phyloP scores from a whole-genome alignment of 805 yeast species.

The Saturnispora saitoi region DNA sequence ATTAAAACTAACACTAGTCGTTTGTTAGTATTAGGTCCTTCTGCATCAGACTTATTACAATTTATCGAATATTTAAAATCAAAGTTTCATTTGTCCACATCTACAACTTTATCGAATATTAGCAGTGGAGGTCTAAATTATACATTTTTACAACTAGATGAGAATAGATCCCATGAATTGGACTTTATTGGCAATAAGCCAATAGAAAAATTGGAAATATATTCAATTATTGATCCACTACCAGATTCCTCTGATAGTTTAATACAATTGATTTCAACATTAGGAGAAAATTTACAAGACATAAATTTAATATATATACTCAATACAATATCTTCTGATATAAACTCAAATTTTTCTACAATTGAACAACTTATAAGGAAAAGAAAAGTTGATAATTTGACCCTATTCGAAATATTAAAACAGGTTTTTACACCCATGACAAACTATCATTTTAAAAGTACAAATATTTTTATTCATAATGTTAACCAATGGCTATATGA shows the following conservation, averaged over 20 bases:
- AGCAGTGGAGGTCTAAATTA: slow-evolving; percentile 6
- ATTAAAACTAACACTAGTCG: not conserved
- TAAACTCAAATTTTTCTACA: not conserved
- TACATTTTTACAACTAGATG: not conserved
- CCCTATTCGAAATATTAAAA: not conserved
- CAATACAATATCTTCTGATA: not conserved
- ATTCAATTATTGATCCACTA: slow-evolving; percentile 3
- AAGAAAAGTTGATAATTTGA: not conserved
- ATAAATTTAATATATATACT: not conserved
- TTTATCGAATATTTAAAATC: not conserved
- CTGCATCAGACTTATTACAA: not conserved
- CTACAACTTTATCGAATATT: not conserved
- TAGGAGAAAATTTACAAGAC: not conserved
- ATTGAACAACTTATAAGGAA: not conserved
- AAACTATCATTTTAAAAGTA: slow-evolving; percentile 6
- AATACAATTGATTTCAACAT: not conserved
- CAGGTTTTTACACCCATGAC: not conserved
- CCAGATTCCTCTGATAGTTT: not conserved
- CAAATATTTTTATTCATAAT: slow-evolving; percentile 8
- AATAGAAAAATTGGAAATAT: slow-evolving; percentile 1
- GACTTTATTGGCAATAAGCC: not conserved
- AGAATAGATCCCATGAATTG: not conserved
- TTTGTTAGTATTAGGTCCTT: not conserved
- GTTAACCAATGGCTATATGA: slow-evolving; percentile 14
- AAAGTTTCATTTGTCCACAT: not conserved